Conservation (phyloP, 1,284 basidiomycete species). For the Cryptococcus hybrid region DNA sequence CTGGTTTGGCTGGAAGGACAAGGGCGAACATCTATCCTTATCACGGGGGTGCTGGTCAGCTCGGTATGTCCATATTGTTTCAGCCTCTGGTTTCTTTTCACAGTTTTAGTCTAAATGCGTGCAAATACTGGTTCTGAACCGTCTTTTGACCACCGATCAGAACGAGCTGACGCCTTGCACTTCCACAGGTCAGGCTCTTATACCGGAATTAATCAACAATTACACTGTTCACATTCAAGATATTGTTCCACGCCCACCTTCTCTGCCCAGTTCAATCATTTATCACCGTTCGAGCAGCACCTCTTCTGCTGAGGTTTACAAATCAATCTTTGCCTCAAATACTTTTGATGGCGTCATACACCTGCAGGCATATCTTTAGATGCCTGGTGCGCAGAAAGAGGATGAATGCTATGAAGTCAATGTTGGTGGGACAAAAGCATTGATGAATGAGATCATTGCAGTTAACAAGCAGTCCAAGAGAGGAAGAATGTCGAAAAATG, state of each 20-base stretch:
- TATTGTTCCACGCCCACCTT: slow-evolving; percentile 20
- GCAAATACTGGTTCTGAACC: not conserved
- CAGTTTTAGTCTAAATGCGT: too few species aligned
- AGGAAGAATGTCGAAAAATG: slow-evolving; percentile 8
- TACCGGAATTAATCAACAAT: slow-evolving; percentile 20
- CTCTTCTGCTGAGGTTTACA: slow-evolving; percentile 15
- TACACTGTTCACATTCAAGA: slow-evolving; percentile 38
- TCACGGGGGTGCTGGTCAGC: slow-evolving; percentile 45
- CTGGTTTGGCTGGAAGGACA: slow-evolving; percentile 17
- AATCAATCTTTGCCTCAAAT: slow-evolving; percentile 17
- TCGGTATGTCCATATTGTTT: slow-evolving; percentile 24
- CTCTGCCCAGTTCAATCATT: slow-evolving; percentile 18
- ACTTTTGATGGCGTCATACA: slow-evolving; percentile 42
- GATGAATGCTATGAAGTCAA: slow-evolving; percentile 38
- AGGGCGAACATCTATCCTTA: slow-evolving; percentile 22
- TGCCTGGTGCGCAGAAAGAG: slow-evolving; percentile 37
- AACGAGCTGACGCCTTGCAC: too few species aligned
- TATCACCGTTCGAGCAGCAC: slow-evolving; percentile 15
- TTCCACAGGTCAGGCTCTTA: slow-evolving; percentile 27
- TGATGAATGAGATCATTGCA: slow-evolving; percentile 28
- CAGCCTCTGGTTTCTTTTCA: not conserved
- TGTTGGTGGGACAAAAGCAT: slow-evolving; percentile 30
- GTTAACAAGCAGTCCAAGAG: not conserved
- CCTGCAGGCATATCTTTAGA: slow-evolving; percentile 30
- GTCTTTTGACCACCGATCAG: not conserved